Evolutionary conservation across 1,284 basidiomycete genomes (phyloP).

Genomic region (Vanrija sp.): DNA sequence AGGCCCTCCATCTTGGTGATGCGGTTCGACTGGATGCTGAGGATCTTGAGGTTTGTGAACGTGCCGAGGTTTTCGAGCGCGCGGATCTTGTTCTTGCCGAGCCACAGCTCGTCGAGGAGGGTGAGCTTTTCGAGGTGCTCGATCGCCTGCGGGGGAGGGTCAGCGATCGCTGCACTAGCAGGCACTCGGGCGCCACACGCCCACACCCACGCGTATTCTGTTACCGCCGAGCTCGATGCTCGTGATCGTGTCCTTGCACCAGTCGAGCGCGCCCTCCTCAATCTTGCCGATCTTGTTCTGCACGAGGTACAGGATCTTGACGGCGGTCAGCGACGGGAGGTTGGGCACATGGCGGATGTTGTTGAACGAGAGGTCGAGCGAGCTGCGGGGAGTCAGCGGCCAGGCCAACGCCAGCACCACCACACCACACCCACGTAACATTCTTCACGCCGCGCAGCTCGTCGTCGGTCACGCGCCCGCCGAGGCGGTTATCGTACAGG

Average conservation of each 20-base stretch:
- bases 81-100: conserved; percentile 95
- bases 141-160: conserved; percentile 60
- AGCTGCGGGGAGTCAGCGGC: conserved; percentile 51
- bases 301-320: conserved; percentile 84
- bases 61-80: conserved; percentile 68
- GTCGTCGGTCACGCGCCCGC: conserved; percentile 56
- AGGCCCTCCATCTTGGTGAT: conserved; percentile 83
- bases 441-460: conserved; percentile 62
- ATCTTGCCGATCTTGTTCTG: conserved; percentile 92
- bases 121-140: conserved; percentile 79
- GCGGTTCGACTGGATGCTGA: conserved; percentile 90
- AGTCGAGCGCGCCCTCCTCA: conserved; percentile 58
- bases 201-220: conserved; percentile 66
- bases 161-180: background rate
- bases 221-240: conserved; percentile 94
- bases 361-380: conserved; percentile 93
- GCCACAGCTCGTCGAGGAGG: conserved; percentile 87
- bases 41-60: conserved; percentile 68
- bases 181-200: no score
- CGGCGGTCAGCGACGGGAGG: conserved; percentile 55
- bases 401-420: no score
- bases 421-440: conserved; percentile 60
- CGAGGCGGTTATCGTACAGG: conserved; percentile 92
- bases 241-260: conserved; percentile 60
- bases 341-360: conserved; percentile 64